A percentile compares a stretch with the other conserved stretches of the same genome.
Evolutionary conservation across 352 stramenopile species (phyloP).

Genomic region (Globisporangium parvum): DNA sequence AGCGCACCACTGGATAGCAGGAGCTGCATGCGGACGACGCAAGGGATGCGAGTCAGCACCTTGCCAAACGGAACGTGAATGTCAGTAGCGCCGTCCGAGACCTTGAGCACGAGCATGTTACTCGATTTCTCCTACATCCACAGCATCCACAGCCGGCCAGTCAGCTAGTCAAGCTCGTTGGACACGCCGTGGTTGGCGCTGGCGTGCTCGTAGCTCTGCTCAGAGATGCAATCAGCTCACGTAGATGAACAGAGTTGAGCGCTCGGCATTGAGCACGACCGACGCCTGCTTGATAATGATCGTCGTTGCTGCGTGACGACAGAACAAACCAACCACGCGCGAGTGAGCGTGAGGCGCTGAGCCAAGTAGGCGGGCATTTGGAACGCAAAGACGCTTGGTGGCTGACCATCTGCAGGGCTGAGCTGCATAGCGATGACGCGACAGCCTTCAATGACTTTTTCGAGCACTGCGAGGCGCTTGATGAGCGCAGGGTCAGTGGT

Average conservation of each 20-base stretch:
- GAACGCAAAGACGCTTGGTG: neutral
- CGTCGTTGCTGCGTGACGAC: constrained; percentile 41
- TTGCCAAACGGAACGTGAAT: constrained; percentile 82
- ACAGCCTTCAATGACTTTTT: constrained; percentile 78
- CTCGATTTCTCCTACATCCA: constrained; percentile 61
- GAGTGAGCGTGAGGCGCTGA: neutral
- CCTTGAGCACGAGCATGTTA: constrained; percentile 80
- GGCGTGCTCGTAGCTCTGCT: too few relatives aligned
- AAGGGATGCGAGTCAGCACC: constrained; percentile 17
- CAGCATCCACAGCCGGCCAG: neutral
- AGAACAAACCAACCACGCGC: neutral
- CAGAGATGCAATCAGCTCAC: constrained; percentile 16
- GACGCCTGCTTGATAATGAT: constrained; percentile 87
- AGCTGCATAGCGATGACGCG: constrained; percentile 77
- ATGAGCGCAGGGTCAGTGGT: constrained; percentile 32
- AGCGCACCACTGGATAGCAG: neutral
- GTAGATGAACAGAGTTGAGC: constrained; percentile 88
- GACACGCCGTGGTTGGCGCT: neutral
- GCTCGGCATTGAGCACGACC: constrained; percentile 83
- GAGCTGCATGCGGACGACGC: neutral
- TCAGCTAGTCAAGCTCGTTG: neutral
- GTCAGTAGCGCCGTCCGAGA: constrained; percentile 80
- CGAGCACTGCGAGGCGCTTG: constrained; percentile 55
- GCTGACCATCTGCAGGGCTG: constrained; percentile 59
- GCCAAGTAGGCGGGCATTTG: neutral